Evolutionary conservation across 2,329 filamentous ascomycete species (phyloP), one percentile per base, ranked within the genome.

Genomic region (Monascus ruber): DNA sequence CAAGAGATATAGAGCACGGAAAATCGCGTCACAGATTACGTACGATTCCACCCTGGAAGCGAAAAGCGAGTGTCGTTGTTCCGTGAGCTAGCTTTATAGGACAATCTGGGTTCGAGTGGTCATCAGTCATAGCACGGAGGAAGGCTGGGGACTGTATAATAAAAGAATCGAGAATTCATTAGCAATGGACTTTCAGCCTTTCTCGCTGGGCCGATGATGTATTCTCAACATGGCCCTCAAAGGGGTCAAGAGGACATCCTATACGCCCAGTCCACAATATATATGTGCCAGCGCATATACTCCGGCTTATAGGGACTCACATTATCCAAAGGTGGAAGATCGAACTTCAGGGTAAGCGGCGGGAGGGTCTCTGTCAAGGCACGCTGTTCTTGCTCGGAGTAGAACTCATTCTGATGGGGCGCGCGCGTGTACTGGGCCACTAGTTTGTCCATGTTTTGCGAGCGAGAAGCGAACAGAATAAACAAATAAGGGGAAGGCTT

Each of bases 61-160:
- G 81, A 76, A 98, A 98, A 47, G 88, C 89, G 46, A 98, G 80
- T 38, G 91, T 98, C 43, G 91, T 98, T 45, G 91, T 98, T 61
- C 91, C 91, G 77, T 98, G 91, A 48, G 91, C 91, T 57, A 98
- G 88, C 77, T 98, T 98, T 77, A 98, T 98, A 53, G 91, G 91
- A 68, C 88, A 95, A 68, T 84, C 79, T 43, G 91, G 87, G 73
- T 98, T 98, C 55, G 87, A 81, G 66, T 88, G 81, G 76, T 98
- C 91, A 72, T 98, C 91, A 52, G 91, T 96, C 66, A 86, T 86
- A 53, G 91, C 85, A 62, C 91, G 88, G 58, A 98, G 85, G 83
- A 91, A 98, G 57, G 86, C 79, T 48, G 87, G 84, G 52, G 86
- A 84, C 85, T 94, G 60, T 31, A 48, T 37, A 45, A 37, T 34